These are phyloP conservation scores for Cichorium intybus DNA, from an alignment of 140 eudicot species.

Conservation along the genomic window DNA sequence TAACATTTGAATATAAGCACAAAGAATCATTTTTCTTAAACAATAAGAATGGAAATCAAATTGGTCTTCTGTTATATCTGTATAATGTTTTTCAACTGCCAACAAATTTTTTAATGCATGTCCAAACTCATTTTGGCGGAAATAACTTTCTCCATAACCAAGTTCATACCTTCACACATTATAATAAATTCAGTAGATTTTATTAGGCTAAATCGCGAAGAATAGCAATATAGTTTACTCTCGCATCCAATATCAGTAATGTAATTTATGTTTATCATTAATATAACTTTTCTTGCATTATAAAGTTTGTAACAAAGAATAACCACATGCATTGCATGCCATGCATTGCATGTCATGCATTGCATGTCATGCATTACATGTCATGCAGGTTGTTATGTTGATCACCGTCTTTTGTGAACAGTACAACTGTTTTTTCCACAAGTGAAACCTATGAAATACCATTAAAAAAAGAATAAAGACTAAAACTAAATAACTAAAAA, in stretches of 20 bases:
- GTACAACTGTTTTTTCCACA: conserved; percentile 93
- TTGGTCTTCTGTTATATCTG: conserved; percentile 97
- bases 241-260: too few relatives aligned
- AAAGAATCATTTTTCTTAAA: conserved; percentile 94
- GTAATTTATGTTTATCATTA: too few relatives aligned
- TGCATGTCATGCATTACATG: too few relatives aligned
- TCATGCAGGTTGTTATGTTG: conserved; percentile 96
- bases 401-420: conserved; percentile 99
- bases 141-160: conserved; percentile 96
- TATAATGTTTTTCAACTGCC: conserved; percentile 95
- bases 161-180: conserved; percentile 87
- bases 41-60: conserved; percentile 98
- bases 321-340: conserved; percentile 99
- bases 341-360: too few relatives aligned
- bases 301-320: conserved; percentile 27
- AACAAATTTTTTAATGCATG: conserved; percentile 89
- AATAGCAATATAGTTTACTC: too few relatives aligned
- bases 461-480: background rate
- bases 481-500: background rate
- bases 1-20: conserved; percentile 86
- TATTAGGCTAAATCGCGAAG: too few relatives aligned
- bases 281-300: too few relatives aligned
- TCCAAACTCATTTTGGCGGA: conserved; percentile 94
- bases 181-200: conserved; percentile 1
- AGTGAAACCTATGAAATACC: conserved; percentile 56